Percentiles rank a stretch among this genome's conserved stretches.
phyloP scores from a whole-genome alignment of 2,329 filamentous ascomycete species.

The Leptographium radiaticola region DNA sequence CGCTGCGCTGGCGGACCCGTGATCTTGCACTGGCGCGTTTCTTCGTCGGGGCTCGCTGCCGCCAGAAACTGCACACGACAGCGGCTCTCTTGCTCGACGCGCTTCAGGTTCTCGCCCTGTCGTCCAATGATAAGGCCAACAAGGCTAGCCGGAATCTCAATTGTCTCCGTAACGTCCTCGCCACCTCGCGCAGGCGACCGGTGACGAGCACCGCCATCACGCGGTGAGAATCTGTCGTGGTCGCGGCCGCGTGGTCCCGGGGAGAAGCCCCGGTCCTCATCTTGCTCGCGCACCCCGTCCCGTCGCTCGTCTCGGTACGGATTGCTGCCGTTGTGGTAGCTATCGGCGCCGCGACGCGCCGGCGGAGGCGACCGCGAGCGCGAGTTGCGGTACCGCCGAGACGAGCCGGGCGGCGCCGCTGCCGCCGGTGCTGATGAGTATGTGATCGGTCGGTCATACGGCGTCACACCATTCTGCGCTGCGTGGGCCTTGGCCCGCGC shows the following conservation, averaged over 20 bases:
- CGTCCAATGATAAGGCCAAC: conserved; percentile 86
- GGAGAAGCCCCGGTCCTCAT: conserved; percentile 16
- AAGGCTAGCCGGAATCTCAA: conserved; percentile 73
- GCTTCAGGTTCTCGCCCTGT: conserved; percentile 76
- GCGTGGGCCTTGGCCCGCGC: conserved; percentile 75
- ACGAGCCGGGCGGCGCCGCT: conserved; percentile 14
- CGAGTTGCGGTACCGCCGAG: conserved; percentile 47
- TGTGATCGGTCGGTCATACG: conserved; percentile 43
- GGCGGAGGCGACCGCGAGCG: conserved; percentile 59
- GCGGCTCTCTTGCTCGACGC: conserved; percentile 70
- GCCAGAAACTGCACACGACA: conserved; percentile 84
- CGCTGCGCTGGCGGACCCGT: conserved; percentile 59
- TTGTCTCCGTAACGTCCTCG: conserved; percentile 65
- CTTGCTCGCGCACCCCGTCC: conserved; percentile 36
- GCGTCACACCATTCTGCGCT: conserved; percentile 59
- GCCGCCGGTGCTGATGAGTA: conserved; percentile 26
- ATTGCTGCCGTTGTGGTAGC: conserved; percentile 23
- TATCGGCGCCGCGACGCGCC: conserved; percentile 52
- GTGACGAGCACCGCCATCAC: conserved; percentile 25
- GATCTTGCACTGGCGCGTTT: conserved; percentile 75
- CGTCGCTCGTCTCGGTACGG: conserved; percentile 43
- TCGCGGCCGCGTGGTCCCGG: conserved; percentile 21
- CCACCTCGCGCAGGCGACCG: conserved; percentile 13
- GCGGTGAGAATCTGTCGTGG: conserved; percentile 42
- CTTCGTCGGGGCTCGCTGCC: conserved; percentile 55